Conservation (phyloP, 2,329 filamentous ascomycete genomes). For the Fusarium nisikadoi region DNA sequence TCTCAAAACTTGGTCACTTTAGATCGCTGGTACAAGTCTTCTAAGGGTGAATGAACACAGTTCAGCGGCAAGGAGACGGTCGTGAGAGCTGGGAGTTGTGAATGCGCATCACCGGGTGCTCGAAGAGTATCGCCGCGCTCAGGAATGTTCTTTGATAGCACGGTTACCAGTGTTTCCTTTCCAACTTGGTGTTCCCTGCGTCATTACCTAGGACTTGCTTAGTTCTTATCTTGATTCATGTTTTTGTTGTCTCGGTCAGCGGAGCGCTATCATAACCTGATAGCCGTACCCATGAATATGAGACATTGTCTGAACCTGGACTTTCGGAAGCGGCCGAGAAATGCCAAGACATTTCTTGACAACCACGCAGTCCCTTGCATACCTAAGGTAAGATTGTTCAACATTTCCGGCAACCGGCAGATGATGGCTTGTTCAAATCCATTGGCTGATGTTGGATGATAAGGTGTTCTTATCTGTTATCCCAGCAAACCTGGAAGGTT, state of each 20-base stretch:
- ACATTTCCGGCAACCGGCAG: slow-evolving; percentile 5
- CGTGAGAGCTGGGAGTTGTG: not conserved
- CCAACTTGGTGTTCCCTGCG: not conserved
- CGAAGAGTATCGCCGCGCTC: not conserved
- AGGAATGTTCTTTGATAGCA: not conserved
- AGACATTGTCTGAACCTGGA: not conserved
- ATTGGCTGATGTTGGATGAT: not conserved
- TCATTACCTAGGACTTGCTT: not conserved
- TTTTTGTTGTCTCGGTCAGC: not conserved
- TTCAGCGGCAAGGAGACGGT: not conserved
- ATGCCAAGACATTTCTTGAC: slow-evolving; percentile 12
- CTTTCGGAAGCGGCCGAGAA: slow-evolving; percentile 1
- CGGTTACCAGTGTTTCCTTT: not conserved
- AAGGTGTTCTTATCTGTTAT: not conserved
- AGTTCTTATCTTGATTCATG: not conserved
- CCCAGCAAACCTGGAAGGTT: not conserved
- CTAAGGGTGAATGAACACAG: not conserved
- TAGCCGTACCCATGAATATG: not conserved
- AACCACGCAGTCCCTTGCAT: not conserved
- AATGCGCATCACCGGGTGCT: not conserved
- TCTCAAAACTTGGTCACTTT: not conserved
- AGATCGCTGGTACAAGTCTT: not conserved
- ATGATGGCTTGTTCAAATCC: not conserved
- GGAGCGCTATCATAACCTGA: not conserved
- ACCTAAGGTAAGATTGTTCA: not conserved